Percentiles rank a stretch among this genome's conserved stretches.
These are phyloP conservation scores for Heliamphora exappendiculata DNA, from an alignment of 148 eudicot species.

Conservation along the genomic window DNA sequence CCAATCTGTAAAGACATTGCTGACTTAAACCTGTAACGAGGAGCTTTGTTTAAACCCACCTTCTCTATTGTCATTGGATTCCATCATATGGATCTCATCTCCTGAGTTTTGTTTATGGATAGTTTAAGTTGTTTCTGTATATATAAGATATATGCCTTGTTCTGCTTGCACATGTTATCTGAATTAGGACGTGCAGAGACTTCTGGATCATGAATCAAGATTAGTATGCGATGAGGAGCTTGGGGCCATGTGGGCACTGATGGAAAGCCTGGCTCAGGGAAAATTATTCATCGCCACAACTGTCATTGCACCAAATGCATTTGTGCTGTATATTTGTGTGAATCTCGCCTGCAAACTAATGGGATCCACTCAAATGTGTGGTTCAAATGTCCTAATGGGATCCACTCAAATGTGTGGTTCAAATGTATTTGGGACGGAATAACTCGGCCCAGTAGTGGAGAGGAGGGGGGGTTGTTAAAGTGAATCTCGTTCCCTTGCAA, in stretches of 20 bases:
- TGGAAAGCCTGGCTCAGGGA: not conserved
- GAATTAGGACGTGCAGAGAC: constrained; percentile 2
- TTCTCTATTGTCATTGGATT: not conserved
- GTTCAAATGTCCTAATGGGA: too few relatives aligned
- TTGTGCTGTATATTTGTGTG: too few relatives aligned
- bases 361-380: too few relatives aligned
- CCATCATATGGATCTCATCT: not conserved
- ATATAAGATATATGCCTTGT: not conserved
- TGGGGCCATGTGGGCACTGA: constrained; percentile 35
- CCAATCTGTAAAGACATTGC: not conserved
- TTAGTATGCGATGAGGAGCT: constrained; percentile 20
- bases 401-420: too few relatives aligned
- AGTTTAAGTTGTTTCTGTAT: not conserved
- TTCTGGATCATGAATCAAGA: not conserved
- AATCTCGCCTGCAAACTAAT: too few relatives aligned
- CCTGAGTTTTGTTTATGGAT: not conserved
- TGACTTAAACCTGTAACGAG: not conserved
- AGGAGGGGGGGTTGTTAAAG: too few relatives aligned
- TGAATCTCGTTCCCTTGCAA: constrained; percentile 31
- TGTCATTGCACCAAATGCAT: too few relatives aligned
- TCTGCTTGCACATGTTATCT: not conserved
- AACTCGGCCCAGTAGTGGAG: too few relatives aligned
- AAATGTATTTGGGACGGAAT: too few relatives aligned
- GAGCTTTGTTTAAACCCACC: not conserved
- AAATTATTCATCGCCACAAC: too few relatives aligned